Conservation (phyloP, 148 eudicot genomes). For the Rhododendron mucronatum region DNA sequence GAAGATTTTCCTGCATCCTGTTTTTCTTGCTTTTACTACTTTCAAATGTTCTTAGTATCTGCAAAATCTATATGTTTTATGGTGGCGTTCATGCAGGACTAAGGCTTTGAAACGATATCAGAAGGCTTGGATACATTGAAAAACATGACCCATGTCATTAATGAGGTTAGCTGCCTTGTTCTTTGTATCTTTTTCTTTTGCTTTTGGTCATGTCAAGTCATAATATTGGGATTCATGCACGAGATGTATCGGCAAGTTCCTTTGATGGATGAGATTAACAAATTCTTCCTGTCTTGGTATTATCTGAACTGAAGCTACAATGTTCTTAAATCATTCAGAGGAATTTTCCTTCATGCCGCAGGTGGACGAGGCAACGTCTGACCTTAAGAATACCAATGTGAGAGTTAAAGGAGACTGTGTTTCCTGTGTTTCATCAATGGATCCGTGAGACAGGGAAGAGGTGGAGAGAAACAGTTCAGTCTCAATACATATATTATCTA, state of each 20-base stretch:
- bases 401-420: slow-evolving; percentile 56
- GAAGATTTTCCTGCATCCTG: background rate
- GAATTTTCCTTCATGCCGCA: slow-evolving; percentile 16
- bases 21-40: slow-evolving; percentile 3
- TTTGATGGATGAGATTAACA: slow-evolving; percentile 89
- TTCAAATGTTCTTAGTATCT: background rate
- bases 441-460: background rate
- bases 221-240: slow-evolving; percentile 34
- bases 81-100: slow-evolving; percentile 49
- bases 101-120: slow-evolving; percentile 82
- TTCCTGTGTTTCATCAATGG: background rate
- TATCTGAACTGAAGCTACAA: background rate
- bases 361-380: slow-evolving; percentile 89
- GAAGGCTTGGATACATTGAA: slow-evolving; percentile 92
- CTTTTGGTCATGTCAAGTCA: background rate
- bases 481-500: too few relatives aligned
- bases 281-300: slow-evolving; percentile 7
- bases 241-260: slow-evolving; percentile 93
- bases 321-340: background rate
- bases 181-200: slow-evolving; percentile 8
- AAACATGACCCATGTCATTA: slow-evolving; percentile 91
- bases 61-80: background rate
- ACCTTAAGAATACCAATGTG: slow-evolving; percentile 89
- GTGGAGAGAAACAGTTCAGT: too few relatives aligned
- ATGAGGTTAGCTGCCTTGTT: slow-evolving; percentile 57